Conservation (phyloP, 1,139 yeast genomes). For the Nadsonia starkeyi-henricii region DNA sequence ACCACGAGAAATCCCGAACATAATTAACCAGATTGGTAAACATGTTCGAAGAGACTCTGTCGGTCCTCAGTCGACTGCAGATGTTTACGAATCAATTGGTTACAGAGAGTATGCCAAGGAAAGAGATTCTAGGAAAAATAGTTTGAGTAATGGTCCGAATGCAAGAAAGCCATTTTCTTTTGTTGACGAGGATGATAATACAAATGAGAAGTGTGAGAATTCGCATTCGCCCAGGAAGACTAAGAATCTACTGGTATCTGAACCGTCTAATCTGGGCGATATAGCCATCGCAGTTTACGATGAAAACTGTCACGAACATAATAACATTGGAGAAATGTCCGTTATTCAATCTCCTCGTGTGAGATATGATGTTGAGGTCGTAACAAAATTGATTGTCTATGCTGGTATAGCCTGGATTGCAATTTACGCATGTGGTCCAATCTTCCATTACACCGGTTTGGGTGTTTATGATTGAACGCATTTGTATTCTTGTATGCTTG, state of each 20-base stretch:
- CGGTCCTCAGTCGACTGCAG: constrained; percentile 32
- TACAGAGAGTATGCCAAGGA: constrained; percentile 19
- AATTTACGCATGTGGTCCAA: constrained; percentile 12
- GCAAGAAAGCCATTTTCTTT: constrained; percentile 1
- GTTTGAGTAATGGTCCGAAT: neutral
- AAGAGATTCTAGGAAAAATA: constrained; percentile 9
- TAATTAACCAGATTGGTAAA: constrained; percentile 18
- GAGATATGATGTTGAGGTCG: constrained; percentile 58
- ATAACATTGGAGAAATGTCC: constrained; percentile 9
- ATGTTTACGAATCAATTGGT: constrained; percentile 28
- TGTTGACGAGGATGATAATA: neutral
- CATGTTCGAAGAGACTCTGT: constrained; percentile 26
- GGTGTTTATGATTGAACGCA: constrained; percentile 5
- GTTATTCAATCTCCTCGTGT: constrained; percentile 30
- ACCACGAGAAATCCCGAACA: constrained; percentile 19
- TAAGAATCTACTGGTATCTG: neutral
- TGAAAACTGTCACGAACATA: constrained; percentile 1
- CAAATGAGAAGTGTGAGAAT: neutral
- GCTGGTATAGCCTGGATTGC: constrained; percentile 45
- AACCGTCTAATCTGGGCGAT: neutral
- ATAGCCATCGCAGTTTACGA: constrained; percentile 2
- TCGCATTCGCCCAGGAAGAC: neutral
- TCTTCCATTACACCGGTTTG: constrained; percentile 11
- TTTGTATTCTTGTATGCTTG: no score
- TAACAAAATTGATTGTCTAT: constrained; percentile 60